These are phyloP conservation scores for Apiotrichum mycotoxinovorans DNA, from an alignment of 1,284 basidiomycete genomes.

Conservation along the genomic window DNA sequence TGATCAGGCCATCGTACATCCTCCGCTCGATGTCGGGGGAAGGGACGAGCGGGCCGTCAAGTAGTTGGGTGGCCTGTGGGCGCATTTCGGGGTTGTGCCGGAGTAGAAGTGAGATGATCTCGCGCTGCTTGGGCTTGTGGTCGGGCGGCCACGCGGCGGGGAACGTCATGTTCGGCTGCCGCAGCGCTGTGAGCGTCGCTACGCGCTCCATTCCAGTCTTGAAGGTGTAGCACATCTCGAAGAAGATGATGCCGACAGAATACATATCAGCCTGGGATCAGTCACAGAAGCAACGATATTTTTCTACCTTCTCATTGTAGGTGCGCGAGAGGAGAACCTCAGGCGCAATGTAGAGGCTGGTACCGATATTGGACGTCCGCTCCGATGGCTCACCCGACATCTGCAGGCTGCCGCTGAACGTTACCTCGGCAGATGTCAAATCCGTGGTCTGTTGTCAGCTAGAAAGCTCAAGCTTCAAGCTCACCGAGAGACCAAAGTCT, in stretches of 20 bases:
- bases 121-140: conserved; percentile 55
- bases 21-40: conserved; percentile 37
- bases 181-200: conserved; percentile 70
- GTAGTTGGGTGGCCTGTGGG: conserved; percentile 78
- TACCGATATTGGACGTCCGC: conserved; percentile 71
- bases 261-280: conserved; percentile 79
- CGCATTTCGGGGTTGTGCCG: conserved; percentile 78
- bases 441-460: conserved; percentile 61
- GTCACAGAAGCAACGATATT: neutral
- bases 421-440: conserved; percentile 67
- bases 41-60: conserved; percentile 68
- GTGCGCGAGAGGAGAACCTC: conserved; percentile 56
- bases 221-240: conserved; percentile 92
- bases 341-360: conserved; percentile 87
- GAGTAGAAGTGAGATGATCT: conserved; percentile 68
- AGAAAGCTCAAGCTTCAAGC: conserved; percentile 3
- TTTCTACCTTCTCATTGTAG: conserved; percentile 50
- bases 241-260: conserved; percentile 91
- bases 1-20: conserved; percentile 38
- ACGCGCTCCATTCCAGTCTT: conserved; percentile 84
- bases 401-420: conserved; percentile 53
- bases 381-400: conserved; percentile 26
- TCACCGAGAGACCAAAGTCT: conserved; percentile 72
- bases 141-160: conserved; percentile 60
- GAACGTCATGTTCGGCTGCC: conserved; percentile 69